Conservation (phyloP, 495 filamentous ascomycete species). For the Penicillium chermesinum region DNA sequence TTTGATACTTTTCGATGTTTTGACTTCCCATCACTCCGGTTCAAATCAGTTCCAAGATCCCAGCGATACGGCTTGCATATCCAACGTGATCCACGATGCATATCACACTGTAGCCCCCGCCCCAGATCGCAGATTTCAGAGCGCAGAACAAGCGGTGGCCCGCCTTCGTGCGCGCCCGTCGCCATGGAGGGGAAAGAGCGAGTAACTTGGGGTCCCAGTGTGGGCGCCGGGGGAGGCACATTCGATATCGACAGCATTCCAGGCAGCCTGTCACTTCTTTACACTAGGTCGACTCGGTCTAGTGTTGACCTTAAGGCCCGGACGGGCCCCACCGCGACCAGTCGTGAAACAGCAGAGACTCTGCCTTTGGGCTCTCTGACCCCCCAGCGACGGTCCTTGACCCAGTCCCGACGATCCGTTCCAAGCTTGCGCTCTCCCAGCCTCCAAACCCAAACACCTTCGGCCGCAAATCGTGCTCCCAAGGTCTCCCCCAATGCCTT, state of each 20-base stretch:
- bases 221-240: not conserved
- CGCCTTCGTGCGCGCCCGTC: not conserved
- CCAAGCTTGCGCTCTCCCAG: conserved; percentile 25
- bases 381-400: conserved; percentile 14
- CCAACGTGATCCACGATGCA: not conserved
- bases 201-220: not conserved
- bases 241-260: not conserved
- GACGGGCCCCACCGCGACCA: conserved; percentile 15
- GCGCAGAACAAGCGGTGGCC: not conserved
- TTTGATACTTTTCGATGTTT: not conserved
- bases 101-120: not conserved
- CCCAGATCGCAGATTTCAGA: not conserved
- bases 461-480: not conserved
- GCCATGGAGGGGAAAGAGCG: not conserved
- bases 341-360: conserved; percentile 26
- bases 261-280: not conserved
- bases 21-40: not conserved
- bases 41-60: not conserved
- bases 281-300: not conserved
- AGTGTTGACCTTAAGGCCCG: not conserved
- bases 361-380: conserved; percentile 11
- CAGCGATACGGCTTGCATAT: not conserved
- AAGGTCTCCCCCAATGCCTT: conserved; percentile 26
- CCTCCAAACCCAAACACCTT: conserved; percentile 14
- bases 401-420: conserved; percentile 20